Evolutionary conservation across 495 filamentous ascomycete genomes (phyloP).

Genomic region (Annulohypoxylon nitens): DNA sequence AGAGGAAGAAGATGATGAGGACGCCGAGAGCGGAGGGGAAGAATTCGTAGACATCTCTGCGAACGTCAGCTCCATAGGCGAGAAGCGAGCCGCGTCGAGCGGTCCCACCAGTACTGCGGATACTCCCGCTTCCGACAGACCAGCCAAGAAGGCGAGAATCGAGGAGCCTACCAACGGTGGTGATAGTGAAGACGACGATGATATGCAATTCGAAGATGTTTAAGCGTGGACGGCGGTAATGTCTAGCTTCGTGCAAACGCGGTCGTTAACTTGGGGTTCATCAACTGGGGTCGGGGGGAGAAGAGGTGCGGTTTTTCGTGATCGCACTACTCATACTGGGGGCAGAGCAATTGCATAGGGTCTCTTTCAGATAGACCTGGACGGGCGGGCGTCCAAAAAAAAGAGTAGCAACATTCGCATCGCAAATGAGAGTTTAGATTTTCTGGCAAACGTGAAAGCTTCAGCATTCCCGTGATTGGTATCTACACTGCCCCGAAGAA

Average conservation of each 20-base stretch:
- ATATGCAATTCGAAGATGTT: conserved; percentile 76
- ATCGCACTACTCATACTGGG: conserved; percentile 26
- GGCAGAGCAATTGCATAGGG: conserved; percentile 17
- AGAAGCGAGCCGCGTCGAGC: conserved; percentile 49
- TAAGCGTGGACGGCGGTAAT: conserved; percentile 16
- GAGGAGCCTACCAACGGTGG: conserved; percentile 59
- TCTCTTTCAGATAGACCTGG: conserved; percentile 8
- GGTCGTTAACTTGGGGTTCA: too few species aligned
- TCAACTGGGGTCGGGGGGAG: not conserved
- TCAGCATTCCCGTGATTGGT: not conserved
- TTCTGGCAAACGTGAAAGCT: conserved; percentile 23
- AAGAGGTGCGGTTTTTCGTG: conserved; percentile 6
- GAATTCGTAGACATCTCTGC: conserved; percentile 55
- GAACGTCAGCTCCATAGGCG: conserved; percentile 38
- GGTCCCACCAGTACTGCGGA: conserved; percentile 55
- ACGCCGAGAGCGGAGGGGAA: conserved; percentile 59
- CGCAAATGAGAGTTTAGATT: not conserved
- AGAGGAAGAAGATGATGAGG: conserved; percentile 64
- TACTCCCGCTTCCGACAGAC: conserved; percentile 57
- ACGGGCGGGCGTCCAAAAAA: conserved; percentile 35
- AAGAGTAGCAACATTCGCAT: conserved; percentile 17
- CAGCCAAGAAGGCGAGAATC: conserved; percentile 68
- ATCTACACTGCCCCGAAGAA: conserved; percentile 33
- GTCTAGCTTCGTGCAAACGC: not conserved
- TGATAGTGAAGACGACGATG: conserved; percentile 69